phyloP scores from a whole-genome alignment of 108 stramenopile species.

The Pseudonitzschia multiseries region DNA sequence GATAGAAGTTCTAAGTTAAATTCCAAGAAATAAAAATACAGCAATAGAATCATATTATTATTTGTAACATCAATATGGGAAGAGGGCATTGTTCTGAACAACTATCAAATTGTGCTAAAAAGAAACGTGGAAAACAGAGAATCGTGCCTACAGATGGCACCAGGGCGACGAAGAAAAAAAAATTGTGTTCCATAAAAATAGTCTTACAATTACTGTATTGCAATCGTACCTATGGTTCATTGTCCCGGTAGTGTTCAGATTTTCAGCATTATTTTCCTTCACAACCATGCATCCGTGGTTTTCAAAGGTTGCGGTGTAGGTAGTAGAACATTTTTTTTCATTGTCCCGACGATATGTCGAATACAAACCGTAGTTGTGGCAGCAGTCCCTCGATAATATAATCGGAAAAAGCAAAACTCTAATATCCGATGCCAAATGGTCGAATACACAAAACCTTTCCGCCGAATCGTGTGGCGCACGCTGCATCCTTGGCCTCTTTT shows the following conservation, averaged over 20 bases:
- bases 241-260: neutral
- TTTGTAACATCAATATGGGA: no score
- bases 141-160: no score
- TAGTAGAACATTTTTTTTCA: neutral
- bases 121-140: no score
- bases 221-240: no score
- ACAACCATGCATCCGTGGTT: neutral
- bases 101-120: no score
- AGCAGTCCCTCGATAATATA: neutral
- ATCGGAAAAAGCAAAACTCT: constrained; percentile 17
- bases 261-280: neutral
- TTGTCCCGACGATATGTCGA: neutral
- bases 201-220: no score
- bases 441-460: constrained; percentile 83
- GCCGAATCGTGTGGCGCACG: constrained; percentile 76
- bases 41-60: no score
- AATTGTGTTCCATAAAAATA: no score
- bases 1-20: no score
- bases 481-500: constrained; percentile 74
- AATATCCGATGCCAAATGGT: constrained; percentile 67
- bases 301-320: neutral
- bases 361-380: neutral
- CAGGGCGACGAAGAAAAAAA: no score
- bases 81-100: no score
- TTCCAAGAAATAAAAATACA: no score